phyloP scores from a whole-genome alignment of 2,329 filamentous ascomycete species.

The Botryotinia calthae region DNA sequence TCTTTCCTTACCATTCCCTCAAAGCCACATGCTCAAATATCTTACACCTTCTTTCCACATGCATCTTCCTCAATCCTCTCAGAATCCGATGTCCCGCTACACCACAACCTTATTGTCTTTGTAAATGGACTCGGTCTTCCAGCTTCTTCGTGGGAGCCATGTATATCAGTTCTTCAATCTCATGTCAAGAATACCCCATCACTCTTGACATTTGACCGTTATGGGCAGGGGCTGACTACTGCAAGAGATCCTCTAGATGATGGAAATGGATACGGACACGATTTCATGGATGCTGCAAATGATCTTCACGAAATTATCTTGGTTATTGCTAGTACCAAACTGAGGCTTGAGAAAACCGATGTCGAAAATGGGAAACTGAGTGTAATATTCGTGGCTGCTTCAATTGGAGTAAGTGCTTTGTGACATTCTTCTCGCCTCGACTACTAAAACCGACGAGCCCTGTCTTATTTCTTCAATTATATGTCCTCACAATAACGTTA shows the following conservation, averaged over 20 bases:
- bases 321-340: conserved; percentile 25
- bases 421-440: background rate
- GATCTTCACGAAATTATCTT: conserved; percentile 37
- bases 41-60: conserved; percentile 33
- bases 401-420: conserved; percentile 34
- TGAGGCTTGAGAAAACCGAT: conserved; percentile 17
- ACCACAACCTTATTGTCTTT: conserved; percentile 34
- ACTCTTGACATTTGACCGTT: conserved; percentile 40
- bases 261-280: conserved; percentile 34
- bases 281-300: conserved; percentile 33
- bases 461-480: no score
- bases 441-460: background rate
- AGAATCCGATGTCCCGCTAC: conserved; percentile 6
- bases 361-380: conserved; percentile 24
- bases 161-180: conserved; percentile 33
- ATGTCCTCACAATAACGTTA: background rate
- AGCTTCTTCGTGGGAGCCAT: conserved; percentile 33
- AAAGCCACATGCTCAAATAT: conserved; percentile 37
- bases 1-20: conserved; percentile 31
- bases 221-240: conserved; percentile 33
- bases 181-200: conserved; percentile 29
- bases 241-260: conserved; percentile 33
- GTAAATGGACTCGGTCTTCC: conserved; percentile 39
- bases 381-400: conserved; percentile 36
- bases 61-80: conserved; percentile 24